Conservation (phyloP, 2,329 filamentous ascomycete genomes). For the Zymoseptoria passerinii region DNA sequence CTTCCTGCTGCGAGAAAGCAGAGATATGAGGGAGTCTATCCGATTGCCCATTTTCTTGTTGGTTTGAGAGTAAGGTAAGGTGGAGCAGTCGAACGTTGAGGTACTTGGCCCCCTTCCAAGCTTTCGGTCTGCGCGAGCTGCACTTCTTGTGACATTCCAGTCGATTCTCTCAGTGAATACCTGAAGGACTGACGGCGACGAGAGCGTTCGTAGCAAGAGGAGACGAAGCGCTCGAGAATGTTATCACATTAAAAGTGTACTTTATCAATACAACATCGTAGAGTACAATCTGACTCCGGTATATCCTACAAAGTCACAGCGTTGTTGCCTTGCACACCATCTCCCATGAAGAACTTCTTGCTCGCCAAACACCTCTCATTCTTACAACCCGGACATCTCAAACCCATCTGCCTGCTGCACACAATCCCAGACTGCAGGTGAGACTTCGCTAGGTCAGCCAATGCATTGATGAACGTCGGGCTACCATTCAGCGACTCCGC, state of each 20-base stretch:
- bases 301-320: constrained; percentile 21
- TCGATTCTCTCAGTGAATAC: too few species aligned
- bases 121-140: too few species aligned
- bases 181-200: too few species aligned
- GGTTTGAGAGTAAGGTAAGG: background rate
- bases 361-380: constrained; percentile 79
- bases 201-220: too few species aligned
- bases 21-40: background rate
- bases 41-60: background rate
- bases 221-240: too few species aligned
- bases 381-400: constrained; percentile 88
- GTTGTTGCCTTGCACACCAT: constrained; percentile 22
- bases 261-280: background rate
- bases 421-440: constrained; percentile 63
- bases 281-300: background rate
- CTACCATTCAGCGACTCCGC: constrained; percentile 88
- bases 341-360: constrained; percentile 53
- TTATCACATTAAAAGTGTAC: background rate
- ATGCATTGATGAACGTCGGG: constrained; percentile 78
- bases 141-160: too few species aligned
- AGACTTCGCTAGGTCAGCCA: constrained; percentile 75
- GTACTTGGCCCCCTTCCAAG: background rate
- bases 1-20: background rate
- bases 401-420: constrained; percentile 79
- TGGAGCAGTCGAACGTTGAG: background rate